Percentiles rank a stretch among this genome's conserved stretches.
Conservation (phyloP, 2,329 filamentous ascomycete genomes). For the Scedosporium dehoogii region DNA sequence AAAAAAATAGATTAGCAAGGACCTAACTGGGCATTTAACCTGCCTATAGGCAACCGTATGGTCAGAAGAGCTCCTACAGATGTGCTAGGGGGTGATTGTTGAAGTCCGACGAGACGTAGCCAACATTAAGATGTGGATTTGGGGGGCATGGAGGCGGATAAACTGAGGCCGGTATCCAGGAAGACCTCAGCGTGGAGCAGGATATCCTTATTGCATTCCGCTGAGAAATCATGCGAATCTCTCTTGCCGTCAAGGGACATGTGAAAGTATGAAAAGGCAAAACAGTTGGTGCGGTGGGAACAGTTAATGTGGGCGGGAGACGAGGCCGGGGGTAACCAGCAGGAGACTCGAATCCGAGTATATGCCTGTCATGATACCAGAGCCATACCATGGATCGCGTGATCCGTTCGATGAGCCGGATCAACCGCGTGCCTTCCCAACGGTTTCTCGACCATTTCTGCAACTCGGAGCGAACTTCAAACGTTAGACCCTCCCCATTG, state of each 20-base stretch:
- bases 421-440: slow-evolving; percentile 81
- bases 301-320: slow-evolving; percentile 60
- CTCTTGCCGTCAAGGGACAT: slow-evolving; percentile 80
- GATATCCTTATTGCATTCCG: slow-evolving; percentile 90
- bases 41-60: not conserved
- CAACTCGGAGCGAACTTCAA: slow-evolving; percentile 31
- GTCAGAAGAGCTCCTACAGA: slow-evolving; percentile 39
- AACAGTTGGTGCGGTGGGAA: slow-evolving; percentile 86
- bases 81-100: slow-evolving; percentile 97
- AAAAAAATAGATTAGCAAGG: not conserved
- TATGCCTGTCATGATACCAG: slow-evolving; percentile 79
- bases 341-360: slow-evolving; percentile 47
- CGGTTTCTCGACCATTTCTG: slow-evolving; percentile 58
- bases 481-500: slow-evolving; percentile 20
- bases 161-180: slow-evolving; percentile 75
- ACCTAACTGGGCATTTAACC: not conserved
- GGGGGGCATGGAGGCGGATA: slow-evolving; percentile 82
- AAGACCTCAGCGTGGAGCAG: slow-evolving; percentile 72
- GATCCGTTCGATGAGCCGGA: slow-evolving; percentile 76
- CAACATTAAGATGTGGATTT: slow-evolving; percentile 73
- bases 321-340: slow-evolving; percentile 60
- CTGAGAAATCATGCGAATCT: slow-evolving; percentile 90
- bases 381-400: slow-evolving; percentile 69
- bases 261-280: slow-evolving; percentile 98
- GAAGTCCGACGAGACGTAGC: slow-evolving; percentile 96